A percentile compares a stretch with the other conserved stretches of the same genome.
These are phyloP conservation scores for Penicillium sp. DNA, from an alignment of 2,329 filamentous ascomycete species.

Conservation along the genomic window DNA sequence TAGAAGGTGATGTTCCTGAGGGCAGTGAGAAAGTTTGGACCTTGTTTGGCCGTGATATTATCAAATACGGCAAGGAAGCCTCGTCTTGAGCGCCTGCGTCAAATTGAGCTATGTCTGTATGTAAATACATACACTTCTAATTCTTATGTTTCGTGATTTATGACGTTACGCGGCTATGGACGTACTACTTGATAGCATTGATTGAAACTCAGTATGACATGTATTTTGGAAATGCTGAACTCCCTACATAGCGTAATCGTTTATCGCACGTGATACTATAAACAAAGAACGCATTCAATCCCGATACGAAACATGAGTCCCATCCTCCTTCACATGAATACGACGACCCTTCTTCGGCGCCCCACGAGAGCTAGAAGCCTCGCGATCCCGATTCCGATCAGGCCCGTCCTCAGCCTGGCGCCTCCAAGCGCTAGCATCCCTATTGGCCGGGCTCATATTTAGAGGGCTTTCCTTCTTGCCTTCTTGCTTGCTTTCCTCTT, in stretches of 20 bases:
- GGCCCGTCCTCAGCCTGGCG: conserved; percentile 46
- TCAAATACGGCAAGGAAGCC: conserved; percentile 28
- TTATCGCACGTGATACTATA: not conserved
- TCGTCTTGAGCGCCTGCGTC: not conserved
- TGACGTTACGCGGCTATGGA: not conserved
- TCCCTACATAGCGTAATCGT: not conserved
- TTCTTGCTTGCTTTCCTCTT: conserved; percentile 41
- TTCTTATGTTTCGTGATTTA: not conserved
- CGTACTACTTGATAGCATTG: not conserved
- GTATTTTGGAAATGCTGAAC: not conserved
- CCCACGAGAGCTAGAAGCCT: conserved; percentile 41
- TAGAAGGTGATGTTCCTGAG: conserved; percentile 41
- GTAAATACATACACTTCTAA: not conserved
- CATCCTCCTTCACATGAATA: conserved; percentile 28
- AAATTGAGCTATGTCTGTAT: not conserved
- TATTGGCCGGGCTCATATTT: conserved; percentile 62
- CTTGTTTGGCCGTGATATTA: conserved; percentile 40
- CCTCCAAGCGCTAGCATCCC: conserved; percentile 55
- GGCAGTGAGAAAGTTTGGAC: conserved; percentile 44
- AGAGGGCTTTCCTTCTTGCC: conserved; percentile 52
- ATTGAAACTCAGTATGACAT: not conserved
- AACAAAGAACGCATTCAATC: conserved; percentile 2
- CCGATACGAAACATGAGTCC: conserved; percentile 25
- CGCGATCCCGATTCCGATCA: conserved; percentile 40
- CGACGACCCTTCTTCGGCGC: conserved; percentile 37